Base-by-base conservation (phyloP, 768 basidiomycete species). In the Chiua virens region DNA sequence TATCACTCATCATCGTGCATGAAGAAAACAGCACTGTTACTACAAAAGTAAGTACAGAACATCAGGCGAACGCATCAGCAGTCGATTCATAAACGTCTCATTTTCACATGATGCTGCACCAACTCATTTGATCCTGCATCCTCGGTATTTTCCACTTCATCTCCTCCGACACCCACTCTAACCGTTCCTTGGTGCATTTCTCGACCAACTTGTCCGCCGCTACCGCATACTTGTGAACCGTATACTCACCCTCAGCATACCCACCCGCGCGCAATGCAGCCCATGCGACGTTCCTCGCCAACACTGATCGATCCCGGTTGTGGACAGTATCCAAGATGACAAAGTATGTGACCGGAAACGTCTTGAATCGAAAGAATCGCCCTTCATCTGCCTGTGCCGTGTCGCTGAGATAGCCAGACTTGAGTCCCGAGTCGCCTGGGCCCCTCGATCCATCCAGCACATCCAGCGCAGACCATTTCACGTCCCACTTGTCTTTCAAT, bases 241-340 rank as follows among this genome's bases (percentile, higher is more conserved):
- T n/a, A n/a, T n/a, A n/a, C n/a, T n/a, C n/a, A n/a, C n/a, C n/a
- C n/a, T n/a, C n/a, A n/a, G n/a, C n/a, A n/a, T n/a, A n/a, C 11
- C 63, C 63, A 3, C 49, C 30, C 11, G 70, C 69, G 14, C 62
- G 55, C 11, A 71, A 53, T 3, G 70, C 30, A n/a, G 54, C 54
- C 53, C 46, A 56, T 0, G 54, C 13, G 1, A 55, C 46, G 11
- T 55, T 55, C 17, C 54, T 25, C 20, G 39, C 47, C 45, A 55
- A 27, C 4, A 39, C 28, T 5, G 45, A 42, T 7, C 3, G 9
- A 5, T 28, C 54, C 3, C 55, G 55, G 32, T 47, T 30, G 1
- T 55, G 49, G 5, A 47, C 45, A 0, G 56, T 45, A 18, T 57
- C 56, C 45, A 57, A 27, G 30, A 30, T 30, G 30, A 30, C 30